Evolutionary conservation across 495 filamentous ascomycete species (phyloP), one percentile per base, ranked within the genome.

Genomic region (Letharia lupina): DNA sequence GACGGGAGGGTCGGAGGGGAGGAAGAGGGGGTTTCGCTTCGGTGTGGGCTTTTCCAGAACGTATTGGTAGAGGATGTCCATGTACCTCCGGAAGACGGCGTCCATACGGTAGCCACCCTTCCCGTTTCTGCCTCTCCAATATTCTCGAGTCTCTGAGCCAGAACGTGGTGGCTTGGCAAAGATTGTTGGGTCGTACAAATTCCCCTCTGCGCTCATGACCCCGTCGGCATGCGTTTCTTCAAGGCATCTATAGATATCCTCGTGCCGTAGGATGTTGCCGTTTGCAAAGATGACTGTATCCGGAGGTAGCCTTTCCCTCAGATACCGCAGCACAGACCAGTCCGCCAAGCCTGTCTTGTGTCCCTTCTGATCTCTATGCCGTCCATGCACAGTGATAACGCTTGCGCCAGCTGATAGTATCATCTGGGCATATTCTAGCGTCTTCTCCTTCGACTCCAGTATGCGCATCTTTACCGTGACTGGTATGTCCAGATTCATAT

Each of bases 201-300:
- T 96, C 3, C 91, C 93, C 71, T 98, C 94, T 2, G 94, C 94
- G 67, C 86, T 91, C 94, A 98, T 98, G 42, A 98, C 88, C 18
- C 83, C 94, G 75, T 98, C 94, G 2, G 87, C 93, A 18, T 91
- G 91, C 0, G 94, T 98, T n/a, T 79, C 88, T 66, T 85, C 82
- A 18, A 98, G 77, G 71, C 94, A 99, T 42, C 73, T 74, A 44
- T 86, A 82, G n/a, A 98, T 77, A 73, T 98, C 95, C 3, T 83
- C 88, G 64, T 89, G 81, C 74, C 87, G 86, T 65, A 99, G 81
- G 44, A 96, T 89, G 71, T 98, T 98, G 20, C 94, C 94, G 73
- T 99, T 99, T 18, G 94, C 93, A 73, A 99, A 96, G 12, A 99
- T 84, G 12, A 99, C 94, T 47, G 91, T 91, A 39, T 96, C 91